Conservation (phyloP, 805 yeast species). For the Candida alai region DNA sequence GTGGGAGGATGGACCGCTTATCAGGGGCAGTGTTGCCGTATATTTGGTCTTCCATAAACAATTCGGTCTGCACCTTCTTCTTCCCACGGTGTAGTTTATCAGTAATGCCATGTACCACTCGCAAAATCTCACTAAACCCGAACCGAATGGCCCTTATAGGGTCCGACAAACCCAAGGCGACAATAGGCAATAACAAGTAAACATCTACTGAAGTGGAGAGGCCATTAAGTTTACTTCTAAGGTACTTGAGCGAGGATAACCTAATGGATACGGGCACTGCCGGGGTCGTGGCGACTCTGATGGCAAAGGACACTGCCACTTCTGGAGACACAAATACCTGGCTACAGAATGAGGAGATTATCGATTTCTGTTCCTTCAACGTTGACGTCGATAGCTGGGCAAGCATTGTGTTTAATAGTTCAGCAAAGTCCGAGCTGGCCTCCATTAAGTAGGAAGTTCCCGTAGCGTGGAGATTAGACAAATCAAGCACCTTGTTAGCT, state of each 20-base stretch:
- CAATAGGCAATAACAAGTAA: conserved; percentile 56
- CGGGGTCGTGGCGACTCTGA: conserved; percentile 54
- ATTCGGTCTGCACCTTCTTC: conserved; percentile 29
- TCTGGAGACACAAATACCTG: conserved; percentile 36
- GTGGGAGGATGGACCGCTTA: conserved; percentile 54
- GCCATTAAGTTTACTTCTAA: conserved; percentile 35
- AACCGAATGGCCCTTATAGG: conserved; percentile 47
- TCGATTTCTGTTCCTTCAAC: conserved; percentile 12
- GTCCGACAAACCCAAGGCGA: conserved; percentile 53
- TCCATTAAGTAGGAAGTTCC: conserved; percentile 18
- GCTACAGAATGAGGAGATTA: conserved; percentile 14
- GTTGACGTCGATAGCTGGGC: conserved; percentile 34
- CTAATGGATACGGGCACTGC: conserved; percentile 58
- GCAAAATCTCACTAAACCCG: conserved; percentile 18
- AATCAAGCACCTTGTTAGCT: conserved; percentile 16
- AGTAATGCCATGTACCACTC: conserved; percentile 27
- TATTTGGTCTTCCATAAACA: conserved; percentile 50
- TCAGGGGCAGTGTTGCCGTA: conserved; percentile 50
- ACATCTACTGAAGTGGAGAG: conserved; percentile 23
- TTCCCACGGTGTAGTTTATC: conserved; percentile 30
- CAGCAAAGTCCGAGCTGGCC: conserved; percentile 24
- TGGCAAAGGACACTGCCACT: conserved; percentile 51
- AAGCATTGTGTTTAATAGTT: conserved; percentile 40
- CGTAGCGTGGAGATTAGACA: conserved; percentile 13
- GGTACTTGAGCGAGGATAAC: conserved; percentile 41